Conservation (phyloP, 306 rosid species). For the Glycine tomentella region DNA sequence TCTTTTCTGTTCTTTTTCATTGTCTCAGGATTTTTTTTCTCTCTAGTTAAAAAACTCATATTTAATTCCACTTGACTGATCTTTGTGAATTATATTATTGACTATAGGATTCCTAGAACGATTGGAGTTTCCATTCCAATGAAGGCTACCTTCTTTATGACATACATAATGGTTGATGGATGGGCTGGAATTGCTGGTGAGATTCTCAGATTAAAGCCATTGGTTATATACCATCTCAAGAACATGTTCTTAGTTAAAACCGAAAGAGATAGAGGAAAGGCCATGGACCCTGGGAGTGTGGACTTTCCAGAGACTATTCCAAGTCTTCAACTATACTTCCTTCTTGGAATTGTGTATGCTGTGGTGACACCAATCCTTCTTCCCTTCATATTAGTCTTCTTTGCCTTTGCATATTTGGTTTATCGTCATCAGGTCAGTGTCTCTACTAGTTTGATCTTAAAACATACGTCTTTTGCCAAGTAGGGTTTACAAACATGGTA, state of each 20-base stretch:
- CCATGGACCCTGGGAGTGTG: slow-evolving; percentile 91
- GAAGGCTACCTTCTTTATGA: slow-evolving; percentile 98
- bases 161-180: slow-evolving; percentile 97
- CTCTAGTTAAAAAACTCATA: background rate
- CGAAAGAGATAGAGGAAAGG: slow-evolving; percentile 87
- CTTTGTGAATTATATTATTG: slow-evolving; percentile 35
- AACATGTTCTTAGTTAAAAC: slow-evolving; percentile 94
- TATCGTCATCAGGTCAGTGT: slow-evolving; percentile 96
- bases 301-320: slow-evolving; percentile 93
- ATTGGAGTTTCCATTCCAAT: slow-evolving; percentile 97
- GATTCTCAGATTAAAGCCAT: slow-evolving; percentile 90
- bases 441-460: slow-evolving; percentile 1
- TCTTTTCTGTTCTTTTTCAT: background rate
- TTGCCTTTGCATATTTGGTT: slow-evolving; percentile 91
- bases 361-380: slow-evolving; percentile 96
- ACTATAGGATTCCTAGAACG: slow-evolving; percentile 85
- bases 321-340: slow-evolving; percentile 90
- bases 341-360: slow-evolving; percentile 92
- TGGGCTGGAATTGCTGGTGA: slow-evolving; percentile 99
- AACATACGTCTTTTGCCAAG: background rate
- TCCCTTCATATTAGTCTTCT: slow-evolving; percentile 95
- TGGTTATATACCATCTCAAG: slow-evolving; percentile 94
- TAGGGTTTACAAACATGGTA: background rate
- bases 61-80: background rate
- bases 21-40: background rate